phyloP scores from a whole-genome alignment of 225 moss, liverwort and hornwort genomes.

The Antitrichia curtipendula region DNA sequence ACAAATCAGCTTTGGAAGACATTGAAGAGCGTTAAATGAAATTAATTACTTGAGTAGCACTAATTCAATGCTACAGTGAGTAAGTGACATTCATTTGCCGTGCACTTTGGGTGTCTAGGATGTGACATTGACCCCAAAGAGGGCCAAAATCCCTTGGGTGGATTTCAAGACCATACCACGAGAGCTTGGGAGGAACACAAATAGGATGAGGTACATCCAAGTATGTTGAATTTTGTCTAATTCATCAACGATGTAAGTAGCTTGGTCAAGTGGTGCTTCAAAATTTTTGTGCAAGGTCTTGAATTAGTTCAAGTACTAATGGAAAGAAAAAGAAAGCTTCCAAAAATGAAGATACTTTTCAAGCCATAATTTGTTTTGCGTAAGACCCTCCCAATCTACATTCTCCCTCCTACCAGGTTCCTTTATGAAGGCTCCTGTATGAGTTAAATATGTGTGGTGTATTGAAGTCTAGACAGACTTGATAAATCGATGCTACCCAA shows the following conservation, averaged over 20 bases:
- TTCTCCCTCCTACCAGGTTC: background rate
- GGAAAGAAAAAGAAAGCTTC: background rate
- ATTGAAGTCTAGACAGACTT: background rate
- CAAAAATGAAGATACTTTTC: background rate
- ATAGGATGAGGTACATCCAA: background rate
- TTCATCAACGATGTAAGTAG: background rate
- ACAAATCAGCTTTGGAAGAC: no score
- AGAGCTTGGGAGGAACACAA: background rate
- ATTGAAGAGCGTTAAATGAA: no score
- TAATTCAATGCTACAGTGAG: background rate
- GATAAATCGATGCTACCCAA: background rate
- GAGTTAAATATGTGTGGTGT: background rate
- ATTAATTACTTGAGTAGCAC: background rate
- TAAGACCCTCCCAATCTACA: background rate
- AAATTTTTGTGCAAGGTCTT: background rate
- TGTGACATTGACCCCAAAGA: background rate
- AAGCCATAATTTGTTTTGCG: background rate
- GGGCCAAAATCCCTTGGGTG: background rate
- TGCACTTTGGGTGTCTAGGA: background rate
- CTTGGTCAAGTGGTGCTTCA: background rate
- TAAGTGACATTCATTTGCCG: background rate
- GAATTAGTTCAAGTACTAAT: background rate
- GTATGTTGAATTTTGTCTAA: background rate
- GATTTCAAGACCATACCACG: background rate
- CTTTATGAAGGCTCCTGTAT: background rate